Percentiles rank a stretch among this genome's conserved stretches.
Conservation (phyloP, 495 filamentous ascomycete species). For the Rostrohypoxylon terebratum region DNA sequence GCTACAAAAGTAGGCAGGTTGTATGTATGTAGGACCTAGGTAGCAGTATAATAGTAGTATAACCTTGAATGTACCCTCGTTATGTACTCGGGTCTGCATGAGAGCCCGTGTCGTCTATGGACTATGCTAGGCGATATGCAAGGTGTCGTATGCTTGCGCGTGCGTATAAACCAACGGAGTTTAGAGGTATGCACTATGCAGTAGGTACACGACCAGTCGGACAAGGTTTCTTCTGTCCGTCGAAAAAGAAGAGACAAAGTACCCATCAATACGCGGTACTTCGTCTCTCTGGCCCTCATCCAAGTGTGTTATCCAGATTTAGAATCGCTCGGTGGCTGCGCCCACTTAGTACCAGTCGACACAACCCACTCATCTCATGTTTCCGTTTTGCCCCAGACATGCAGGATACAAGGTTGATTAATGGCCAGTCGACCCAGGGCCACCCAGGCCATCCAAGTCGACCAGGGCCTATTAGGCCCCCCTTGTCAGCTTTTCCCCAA, state of each 20-base stretch:
- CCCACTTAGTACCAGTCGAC: conserved; percentile 50
- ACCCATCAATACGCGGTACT: conserved; percentile 46
- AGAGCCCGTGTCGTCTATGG: conserved; percentile 45
- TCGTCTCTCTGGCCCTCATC: conserved; percentile 43
- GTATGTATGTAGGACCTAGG: no score
- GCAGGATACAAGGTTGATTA: conserved; percentile 47
- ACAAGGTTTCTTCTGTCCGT: conserved; percentile 40
- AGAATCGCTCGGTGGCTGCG: conserved; percentile 53
- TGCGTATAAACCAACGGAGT: conserved; percentile 42
- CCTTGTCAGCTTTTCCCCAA: conserved; percentile 59
- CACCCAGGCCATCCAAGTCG: conserved; percentile 41
- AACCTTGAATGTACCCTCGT: conserved; percentile 7
- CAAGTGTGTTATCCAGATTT: conserved; percentile 49
- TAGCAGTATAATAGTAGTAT: background rate
- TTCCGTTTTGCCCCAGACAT: conserved; percentile 64
- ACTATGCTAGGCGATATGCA: conserved; percentile 47
- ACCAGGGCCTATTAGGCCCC: conserved; percentile 34
- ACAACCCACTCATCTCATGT: conserved; percentile 61
- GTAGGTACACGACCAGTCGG: conserved; percentile 41
- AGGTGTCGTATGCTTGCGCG: conserved; percentile 47
- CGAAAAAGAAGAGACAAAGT: conserved; percentile 37
- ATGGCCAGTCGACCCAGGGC: conserved; percentile 43
- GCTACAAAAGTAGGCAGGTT: background rate
- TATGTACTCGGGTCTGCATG: conserved; percentile 38
- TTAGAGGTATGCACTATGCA: conserved; percentile 41